A percentile compares a stretch with the other conserved stretches of the same genome.
phyloP scores from a whole-genome alignment of 2,329 filamentous ascomycete species.

The Ophiosphaerella herpotricha region DNA sequence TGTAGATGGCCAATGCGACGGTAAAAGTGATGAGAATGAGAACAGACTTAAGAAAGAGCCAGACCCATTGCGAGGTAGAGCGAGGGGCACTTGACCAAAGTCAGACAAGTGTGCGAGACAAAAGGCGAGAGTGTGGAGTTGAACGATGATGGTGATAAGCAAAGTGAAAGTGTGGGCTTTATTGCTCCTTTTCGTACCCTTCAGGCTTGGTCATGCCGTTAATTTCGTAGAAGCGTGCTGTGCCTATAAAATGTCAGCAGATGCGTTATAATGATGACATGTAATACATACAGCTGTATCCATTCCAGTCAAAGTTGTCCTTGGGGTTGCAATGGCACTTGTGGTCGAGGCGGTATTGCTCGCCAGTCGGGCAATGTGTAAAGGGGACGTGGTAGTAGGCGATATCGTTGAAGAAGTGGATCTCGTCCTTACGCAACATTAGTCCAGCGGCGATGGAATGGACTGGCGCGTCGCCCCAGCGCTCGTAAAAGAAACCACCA shows the following conservation, averaged over 20 bases:
- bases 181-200: conserved; percentile 76
- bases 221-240: conserved; percentile 81
- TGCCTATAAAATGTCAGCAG: conserved; percentile 65
- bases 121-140: conserved; percentile 1
- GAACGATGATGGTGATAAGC: conserved; percentile 4
- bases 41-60: conserved; percentile 26
- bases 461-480: conserved; percentile 96
- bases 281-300: conserved; percentile 81
- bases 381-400: conserved; percentile 98
- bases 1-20: conserved; percentile 17
- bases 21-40: conserved; percentile 23
- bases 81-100: conserved; percentile 35
- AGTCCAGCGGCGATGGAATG: conserved; percentile 94
- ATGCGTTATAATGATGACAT: too few species aligned
- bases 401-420: conserved; percentile 99
- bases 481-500: conserved; percentile 98
- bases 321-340: conserved; percentile 94
- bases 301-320: conserved; percentile 99
- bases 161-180: conserved; percentile 25
- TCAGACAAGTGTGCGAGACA: conserved; percentile 29
- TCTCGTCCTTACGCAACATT: conserved; percentile 86
- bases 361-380: conserved; percentile 92
- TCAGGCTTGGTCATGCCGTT: conserved; percentile 81
- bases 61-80: conserved; percentile 25
- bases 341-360: conserved; percentile 79